A percentile compares a stretch with the other conserved stretches of the same genome.
Evolutionary conservation across 352 stramenopile genomes (phyloP).

Genomic region (Pythium aquatile): DNA sequence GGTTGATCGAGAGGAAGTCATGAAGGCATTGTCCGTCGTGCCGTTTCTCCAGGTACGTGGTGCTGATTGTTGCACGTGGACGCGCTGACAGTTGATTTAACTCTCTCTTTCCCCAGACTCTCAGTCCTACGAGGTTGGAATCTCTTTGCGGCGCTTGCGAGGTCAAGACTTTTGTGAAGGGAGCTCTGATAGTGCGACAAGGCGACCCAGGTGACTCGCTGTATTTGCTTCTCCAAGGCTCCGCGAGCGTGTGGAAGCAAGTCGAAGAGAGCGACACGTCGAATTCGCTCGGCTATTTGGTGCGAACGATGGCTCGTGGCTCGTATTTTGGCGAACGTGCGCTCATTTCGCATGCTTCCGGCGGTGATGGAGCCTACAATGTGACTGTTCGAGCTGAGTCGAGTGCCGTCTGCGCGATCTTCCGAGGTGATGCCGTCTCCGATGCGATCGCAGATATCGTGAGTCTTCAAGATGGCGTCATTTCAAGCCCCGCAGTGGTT

Average conservation of each 20-base stretch:
- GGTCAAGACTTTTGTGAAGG: background rate
- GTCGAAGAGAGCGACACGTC: background rate
- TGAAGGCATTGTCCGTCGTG: background rate
- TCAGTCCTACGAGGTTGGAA: background rate
- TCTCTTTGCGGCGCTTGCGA: background rate
- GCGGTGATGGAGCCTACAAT: background rate
- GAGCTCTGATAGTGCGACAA: background rate
- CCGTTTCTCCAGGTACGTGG: slow-evolving; percentile 10
- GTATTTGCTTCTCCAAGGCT: background rate
- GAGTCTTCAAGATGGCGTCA: background rate
- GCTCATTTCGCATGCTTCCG: background rate
- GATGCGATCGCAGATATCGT: background rate
- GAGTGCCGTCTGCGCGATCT: background rate
- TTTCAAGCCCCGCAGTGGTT: background rate
- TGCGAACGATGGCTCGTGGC: background rate
- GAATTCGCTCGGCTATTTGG: background rate
- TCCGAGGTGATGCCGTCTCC: background rate
- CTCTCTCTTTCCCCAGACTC: background rate
- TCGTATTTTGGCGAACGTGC: slow-evolving; percentile 8
- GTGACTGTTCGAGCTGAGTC: slow-evolving; percentile 4
- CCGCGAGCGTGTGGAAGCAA: background rate
- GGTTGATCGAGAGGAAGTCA: background rate
- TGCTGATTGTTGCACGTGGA: background rate
- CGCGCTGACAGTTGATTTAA: background rate
- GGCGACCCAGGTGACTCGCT: background rate